Evolutionary conservation across 306 rosid genomes (phyloP).

Genomic region (Cucurbita pepo): DNA sequence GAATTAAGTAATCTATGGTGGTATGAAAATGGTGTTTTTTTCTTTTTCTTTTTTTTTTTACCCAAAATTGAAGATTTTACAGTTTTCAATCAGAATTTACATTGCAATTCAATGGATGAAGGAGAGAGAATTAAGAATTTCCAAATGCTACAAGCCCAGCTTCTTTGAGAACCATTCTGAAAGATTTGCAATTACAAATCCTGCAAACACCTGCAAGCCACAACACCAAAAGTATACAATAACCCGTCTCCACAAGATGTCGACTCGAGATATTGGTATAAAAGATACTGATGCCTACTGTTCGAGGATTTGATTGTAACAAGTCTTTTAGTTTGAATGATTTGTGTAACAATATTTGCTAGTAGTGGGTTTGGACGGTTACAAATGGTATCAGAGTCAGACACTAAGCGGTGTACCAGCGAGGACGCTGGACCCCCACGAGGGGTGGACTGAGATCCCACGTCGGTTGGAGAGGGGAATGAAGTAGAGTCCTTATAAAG

Average conservation of each 20-base stretch:
- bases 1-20: neutral
- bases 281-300: neutral
- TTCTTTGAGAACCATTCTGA: slow-evolving; percentile 53
- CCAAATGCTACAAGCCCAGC: slow-evolving; percentile 45
- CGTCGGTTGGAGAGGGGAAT: too few relatives aligned
- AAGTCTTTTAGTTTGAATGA: neutral
- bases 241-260: neutral
- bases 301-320: neutral
- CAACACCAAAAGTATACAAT: neutral
- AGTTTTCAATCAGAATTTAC: slow-evolving; percentile 5
- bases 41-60: neutral
- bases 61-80: slow-evolving; percentile 6
- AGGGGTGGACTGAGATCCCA: too few relatives aligned
- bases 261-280: neutral
- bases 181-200: slow-evolving; percentile 87
- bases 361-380: too few relatives aligned
- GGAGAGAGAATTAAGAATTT: slow-evolving; percentile 1
- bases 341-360: neutral
- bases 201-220: slow-evolving; percentile 72
- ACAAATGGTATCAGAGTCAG: too few relatives aligned
- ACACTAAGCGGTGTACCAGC: too few relatives aligned
- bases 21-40: neutral
- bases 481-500: too few relatives aligned
- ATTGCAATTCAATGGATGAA: slow-evolving; percentile 4
- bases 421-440: too few relatives aligned